Conservation (phyloP, 371 early-diverging fungal species). For the Conidiobolus incongruus region DNA sequence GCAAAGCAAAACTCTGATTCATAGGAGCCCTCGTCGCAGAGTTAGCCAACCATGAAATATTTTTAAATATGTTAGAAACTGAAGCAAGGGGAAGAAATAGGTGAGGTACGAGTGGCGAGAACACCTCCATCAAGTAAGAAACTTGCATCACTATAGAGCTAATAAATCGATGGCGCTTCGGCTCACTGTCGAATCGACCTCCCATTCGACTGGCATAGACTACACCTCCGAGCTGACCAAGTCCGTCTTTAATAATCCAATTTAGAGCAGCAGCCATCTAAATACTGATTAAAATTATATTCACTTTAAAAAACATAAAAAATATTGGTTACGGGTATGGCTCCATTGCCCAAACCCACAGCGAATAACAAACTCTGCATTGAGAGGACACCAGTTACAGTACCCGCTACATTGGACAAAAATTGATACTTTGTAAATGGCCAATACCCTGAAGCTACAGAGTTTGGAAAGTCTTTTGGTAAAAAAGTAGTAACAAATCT, state of each 20-base stretch:
- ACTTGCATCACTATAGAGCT: constrained; percentile 33
- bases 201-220: constrained; percentile 37
- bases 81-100: constrained; percentile 40
- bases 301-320: neutral
- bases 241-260: constrained; percentile 72
- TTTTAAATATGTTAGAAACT: constrained; percentile 55
- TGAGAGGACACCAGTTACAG: constrained; percentile 46
- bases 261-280: constrained; percentile 51
- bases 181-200: constrained; percentile 44
- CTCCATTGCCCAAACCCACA: constrained; percentile 41
- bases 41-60: constrained; percentile 52
- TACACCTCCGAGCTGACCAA: constrained; percentile 66
- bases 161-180: constrained; percentile 47
- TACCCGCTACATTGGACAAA: constrained; percentile 36
- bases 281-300: neutral
- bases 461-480: constrained; percentile 38
- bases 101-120: constrained; percentile 42
- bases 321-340: constrained; percentile 16
- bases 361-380: constrained; percentile 51
- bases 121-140: constrained; percentile 37
- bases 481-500: too few species aligned
- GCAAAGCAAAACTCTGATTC: constrained; percentile 30
- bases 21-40: constrained; percentile 51
- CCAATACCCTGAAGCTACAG: constrained; percentile 37
- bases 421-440: constrained; percentile 45